Conservation (phyloP, 176 grass and related monocot species). For the Alopecurus myosuroides region DNA sequence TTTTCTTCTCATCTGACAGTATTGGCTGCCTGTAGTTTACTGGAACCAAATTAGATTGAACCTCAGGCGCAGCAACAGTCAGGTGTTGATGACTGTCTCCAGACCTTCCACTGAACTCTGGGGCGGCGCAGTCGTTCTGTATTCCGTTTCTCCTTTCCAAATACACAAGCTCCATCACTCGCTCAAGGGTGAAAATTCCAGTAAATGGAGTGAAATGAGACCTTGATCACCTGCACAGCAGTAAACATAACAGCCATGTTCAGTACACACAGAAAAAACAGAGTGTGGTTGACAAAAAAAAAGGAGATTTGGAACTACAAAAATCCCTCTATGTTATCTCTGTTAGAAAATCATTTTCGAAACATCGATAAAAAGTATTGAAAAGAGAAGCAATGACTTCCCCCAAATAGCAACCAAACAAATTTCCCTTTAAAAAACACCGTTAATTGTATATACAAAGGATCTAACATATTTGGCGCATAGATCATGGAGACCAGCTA, state of each 20-base stretch:
- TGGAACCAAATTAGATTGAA: conserved; percentile 15
- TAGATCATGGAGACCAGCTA: no score
- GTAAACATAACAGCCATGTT: not conserved
- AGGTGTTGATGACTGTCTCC: conserved; percentile 4
- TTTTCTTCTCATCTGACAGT: conserved; percentile 33
- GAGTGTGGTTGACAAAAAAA: no score
- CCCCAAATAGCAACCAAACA: no score
- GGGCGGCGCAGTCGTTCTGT: not conserved
- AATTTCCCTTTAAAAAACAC: no score
- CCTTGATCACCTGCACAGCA: conserved; percentile 18
- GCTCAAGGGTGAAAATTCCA: not conserved
- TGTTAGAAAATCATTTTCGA: not conserved
- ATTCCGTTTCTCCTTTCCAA: conserved; percentile 34
- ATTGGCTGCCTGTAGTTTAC: conserved; percentile 26
- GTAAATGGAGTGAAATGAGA: not conserved
- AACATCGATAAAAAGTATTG: not conserved
- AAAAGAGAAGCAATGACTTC: not conserved
- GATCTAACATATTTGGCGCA: no score
- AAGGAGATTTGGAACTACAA: not conserved
- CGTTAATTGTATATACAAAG: no score
- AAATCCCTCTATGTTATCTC: not conserved
- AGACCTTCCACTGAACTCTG: conserved; percentile 42
- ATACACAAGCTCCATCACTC: conserved; percentile 28
- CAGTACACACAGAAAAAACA: not conserved
- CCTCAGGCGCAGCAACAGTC: not conserved